Base-by-base conservation (phyloP, 305 asterid genomes). In the Ilex paraguariensis region DNA sequence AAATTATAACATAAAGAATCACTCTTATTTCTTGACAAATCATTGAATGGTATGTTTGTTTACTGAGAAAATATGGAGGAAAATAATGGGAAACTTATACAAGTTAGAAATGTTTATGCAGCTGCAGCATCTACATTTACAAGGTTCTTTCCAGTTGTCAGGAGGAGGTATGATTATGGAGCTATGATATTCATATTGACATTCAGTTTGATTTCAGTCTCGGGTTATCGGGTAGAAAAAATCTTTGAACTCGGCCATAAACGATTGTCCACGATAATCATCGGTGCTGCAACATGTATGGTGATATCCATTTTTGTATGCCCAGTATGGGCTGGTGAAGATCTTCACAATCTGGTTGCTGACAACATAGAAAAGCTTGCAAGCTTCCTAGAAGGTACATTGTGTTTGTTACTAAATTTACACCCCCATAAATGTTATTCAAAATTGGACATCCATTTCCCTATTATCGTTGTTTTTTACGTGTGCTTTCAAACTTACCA, bases 251-350 rank as follows among this genome's bases (percentile, higher is more conserved):
- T 88, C 57, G 96, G 91, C 21, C 84, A 80, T 50, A 90, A 86
- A 15, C 78, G 96, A 58, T 71, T 91, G 5, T 75, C 88, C 31
- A 88, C 95, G 0, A 79, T 88, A 32, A 68, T 84, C 31, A 74
- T 88, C n/a, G 98, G 96, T 3, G 86, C 73, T 32, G 84, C 79
- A 1, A 71, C 88, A 0, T 91, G 98, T 48, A 71, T 91, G 57
- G n/a, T 83, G 1, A 67, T 85, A 31, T 88, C 95, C 70, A 28
- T 83, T 31, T 65, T 73, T 74, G 55, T 82, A 30, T 76, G 70
- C 69, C 98, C 98, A 3, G 96, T 83, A 46, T 91, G 98, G 98
- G 96, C 95, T 16, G 98, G 96, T 7, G 81, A 77, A 57, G 95
- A 91, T 73, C 66, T 91, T 64, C 98, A 91, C 59, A 63, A 65